Conservation (phyloP, 2,329 filamentous ascomycete genomes). For the Uncinocarpus reesii region DNA sequence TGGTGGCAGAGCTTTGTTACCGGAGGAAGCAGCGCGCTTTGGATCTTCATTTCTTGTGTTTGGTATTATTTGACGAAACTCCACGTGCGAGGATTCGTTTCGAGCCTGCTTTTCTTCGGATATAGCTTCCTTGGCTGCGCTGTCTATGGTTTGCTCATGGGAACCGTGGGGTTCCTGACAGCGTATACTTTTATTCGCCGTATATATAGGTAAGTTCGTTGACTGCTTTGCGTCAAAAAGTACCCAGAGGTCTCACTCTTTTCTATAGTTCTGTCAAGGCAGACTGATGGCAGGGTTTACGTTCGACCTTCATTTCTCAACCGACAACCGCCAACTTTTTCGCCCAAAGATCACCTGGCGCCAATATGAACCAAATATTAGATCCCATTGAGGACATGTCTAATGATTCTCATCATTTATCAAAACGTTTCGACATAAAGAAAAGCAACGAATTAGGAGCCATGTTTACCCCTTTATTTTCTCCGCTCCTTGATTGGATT, state of each 20-base stretch:
- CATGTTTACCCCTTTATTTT: background rate
- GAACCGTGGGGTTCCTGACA: slow-evolving; percentile 74
- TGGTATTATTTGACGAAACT: slow-evolving; percentile 78
- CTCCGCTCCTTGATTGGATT: background rate
- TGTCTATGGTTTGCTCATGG: slow-evolving; percentile 70
- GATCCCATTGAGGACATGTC: background rate
- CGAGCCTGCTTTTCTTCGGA: slow-evolving; percentile 70
- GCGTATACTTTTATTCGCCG: slow-evolving; percentile 74
- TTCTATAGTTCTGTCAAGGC: slow-evolving; percentile 17
- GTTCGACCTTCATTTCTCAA: background rate
- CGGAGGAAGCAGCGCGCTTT: slow-evolving; percentile 64
- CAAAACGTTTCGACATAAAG: background rate
- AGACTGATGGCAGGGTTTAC: slow-evolving; percentile 6
- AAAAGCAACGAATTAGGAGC: background rate
- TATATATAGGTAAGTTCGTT: slow-evolving; percentile 60
- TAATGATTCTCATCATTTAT: background rate
- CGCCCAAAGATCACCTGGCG: too few species aligned
- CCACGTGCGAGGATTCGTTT: slow-evolving; percentile 70
- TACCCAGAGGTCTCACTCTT: slow-evolving; percentile 1
- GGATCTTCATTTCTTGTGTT: slow-evolving; percentile 71
- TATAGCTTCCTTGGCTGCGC: slow-evolving; percentile 74
- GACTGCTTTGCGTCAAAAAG: background rate
- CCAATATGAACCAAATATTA: too few species aligned
- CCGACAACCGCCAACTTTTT: background rate
- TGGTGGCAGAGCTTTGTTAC: slow-evolving; percentile 84